Evolutionary conservation across 345 rosid species (phyloP).

Genomic region (Lepidium africanum): DNA sequence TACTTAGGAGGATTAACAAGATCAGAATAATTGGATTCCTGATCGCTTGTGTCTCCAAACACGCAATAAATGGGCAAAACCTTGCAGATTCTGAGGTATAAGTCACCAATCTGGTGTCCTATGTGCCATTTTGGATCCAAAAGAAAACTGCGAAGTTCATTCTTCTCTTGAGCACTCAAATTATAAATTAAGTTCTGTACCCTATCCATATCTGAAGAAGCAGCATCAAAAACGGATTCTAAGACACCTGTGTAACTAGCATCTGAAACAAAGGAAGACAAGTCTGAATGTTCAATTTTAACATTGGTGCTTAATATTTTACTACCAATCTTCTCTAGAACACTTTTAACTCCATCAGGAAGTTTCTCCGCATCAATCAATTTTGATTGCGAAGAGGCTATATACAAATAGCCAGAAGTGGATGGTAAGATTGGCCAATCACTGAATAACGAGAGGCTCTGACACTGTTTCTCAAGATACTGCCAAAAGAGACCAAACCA

Average conservation of each 20-base stretch:
- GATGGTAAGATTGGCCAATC: constrained; percentile 98
- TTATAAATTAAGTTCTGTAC: constrained; percentile 30
- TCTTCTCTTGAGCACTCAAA: constrained; percentile 60
- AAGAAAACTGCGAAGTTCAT: constrained; percentile 66
- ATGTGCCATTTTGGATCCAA: constrained; percentile 81
- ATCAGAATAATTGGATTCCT: constrained; percentile 52
- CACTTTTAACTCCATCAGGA: constrained; percentile 44
- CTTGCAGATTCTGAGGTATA: constrained; percentile 53
- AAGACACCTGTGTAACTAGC: constrained; percentile 62
- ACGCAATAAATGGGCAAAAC: constrained; percentile 68
- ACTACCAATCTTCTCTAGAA: constrained; percentile 80
- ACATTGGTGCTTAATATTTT: constrained; percentile 53
- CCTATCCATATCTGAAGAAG: constrained; percentile 37
- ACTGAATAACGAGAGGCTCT: constrained; percentile 53
- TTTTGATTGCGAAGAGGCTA: constrained; percentile 68
- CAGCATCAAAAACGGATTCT: constrained; percentile 56
- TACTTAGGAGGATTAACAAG: constrained; percentile 68
- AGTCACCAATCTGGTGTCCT: constrained; percentile 41
- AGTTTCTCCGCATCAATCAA: constrained; percentile 59
- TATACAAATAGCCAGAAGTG: constrained; percentile 61
- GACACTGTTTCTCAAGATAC: constrained; percentile 57
- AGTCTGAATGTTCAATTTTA: constrained; percentile 63
- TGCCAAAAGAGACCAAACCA: constrained; percentile 89
- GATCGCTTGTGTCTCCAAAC: constrained; percentile 39
- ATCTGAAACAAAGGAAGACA: constrained; percentile 56